phyloP scores from a whole-genome alignment of 441 rosid species.

The Metrosideros polymorpha region DNA sequence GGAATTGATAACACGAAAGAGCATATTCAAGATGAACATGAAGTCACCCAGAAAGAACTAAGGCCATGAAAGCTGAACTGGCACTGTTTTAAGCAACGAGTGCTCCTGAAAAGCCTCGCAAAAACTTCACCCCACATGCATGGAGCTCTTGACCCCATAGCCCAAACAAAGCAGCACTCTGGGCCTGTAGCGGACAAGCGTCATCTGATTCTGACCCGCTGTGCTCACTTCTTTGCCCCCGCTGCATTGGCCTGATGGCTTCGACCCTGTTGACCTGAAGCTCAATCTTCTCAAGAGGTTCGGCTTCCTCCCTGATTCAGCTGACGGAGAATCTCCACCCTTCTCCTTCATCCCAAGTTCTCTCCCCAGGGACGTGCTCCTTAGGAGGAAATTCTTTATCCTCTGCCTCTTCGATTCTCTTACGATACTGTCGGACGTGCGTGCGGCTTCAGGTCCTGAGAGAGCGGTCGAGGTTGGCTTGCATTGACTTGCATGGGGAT shows the following conservation, averaged over 20 bases:
- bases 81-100: not conserved
- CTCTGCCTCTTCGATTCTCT: constrained; percentile 1
- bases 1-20: not conserved
- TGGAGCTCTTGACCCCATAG: constrained; percentile 6
- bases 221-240: constrained; percentile 14
- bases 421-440: not conserved
- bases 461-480: not conserved
- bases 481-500: not conserved
- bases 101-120: not conserved
- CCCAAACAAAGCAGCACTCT: constrained; percentile 38
- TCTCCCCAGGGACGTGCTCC: constrained; percentile 1
- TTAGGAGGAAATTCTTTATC: constrained; percentile 12
- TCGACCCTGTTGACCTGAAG: constrained; percentile 3
- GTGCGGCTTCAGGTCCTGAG: not conserved
- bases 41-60: not conserved
- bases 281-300: constrained; percentile 16
- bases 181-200: constrained; percentile 16
- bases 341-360: constrained; percentile 2
- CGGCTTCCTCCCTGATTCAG: not conserved
- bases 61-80: not conserved
- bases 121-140: not conserved
- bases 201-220: constrained; percentile 6
- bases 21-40: not conserved
- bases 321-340: not conserved
- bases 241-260: not conserved